Evolutionary conservation across 768 basidiomycete genomes (phyloP).

Genomic region (Boletus speciosus): DNA sequence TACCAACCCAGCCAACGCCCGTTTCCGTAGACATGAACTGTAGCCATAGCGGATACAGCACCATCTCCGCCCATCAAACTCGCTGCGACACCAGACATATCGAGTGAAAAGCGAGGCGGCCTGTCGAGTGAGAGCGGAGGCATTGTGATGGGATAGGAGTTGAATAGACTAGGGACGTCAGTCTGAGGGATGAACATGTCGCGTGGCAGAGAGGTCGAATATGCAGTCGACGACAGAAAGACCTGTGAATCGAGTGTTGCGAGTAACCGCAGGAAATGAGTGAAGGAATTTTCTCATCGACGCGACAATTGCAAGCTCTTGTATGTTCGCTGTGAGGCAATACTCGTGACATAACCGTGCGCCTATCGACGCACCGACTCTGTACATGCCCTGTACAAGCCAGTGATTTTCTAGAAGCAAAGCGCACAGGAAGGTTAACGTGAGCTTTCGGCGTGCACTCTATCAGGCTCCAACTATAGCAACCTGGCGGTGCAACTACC

Average conservation of each 20-base stretch:
- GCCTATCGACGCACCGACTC: too few relatives aligned
- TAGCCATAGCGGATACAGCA: constrained; percentile 29
- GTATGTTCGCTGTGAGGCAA: background rate
- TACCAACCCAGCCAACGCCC: constrained; percentile 35
- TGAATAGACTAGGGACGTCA: background rate
- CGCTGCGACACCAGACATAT: constrained; percentile 23
- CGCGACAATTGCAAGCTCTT: background rate
- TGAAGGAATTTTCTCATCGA: background rate
- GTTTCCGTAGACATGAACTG: constrained; percentile 26
- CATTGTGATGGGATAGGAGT: background rate
- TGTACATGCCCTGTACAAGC: too few relatives aligned
- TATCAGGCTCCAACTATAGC: too few relatives aligned
- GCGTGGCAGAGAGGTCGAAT: background rate
- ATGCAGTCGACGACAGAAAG: background rate
- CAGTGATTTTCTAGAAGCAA: too few relatives aligned
- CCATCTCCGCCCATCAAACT: constrained; percentile 31
- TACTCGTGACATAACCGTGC: background rate
- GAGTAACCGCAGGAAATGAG: background rate
- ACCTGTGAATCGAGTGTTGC: background rate
- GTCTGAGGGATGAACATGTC: background rate
- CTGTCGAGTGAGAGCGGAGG: background rate
- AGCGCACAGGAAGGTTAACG: too few relatives aligned
- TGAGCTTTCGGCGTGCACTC: too few relatives aligned
- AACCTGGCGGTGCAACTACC: too few relatives aligned
- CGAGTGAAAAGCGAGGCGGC: constrained; percentile 14